phyloP scores from a whole-genome alignment of 352 stramenopile species.

The Globisporangium paroecandrum region DNA sequence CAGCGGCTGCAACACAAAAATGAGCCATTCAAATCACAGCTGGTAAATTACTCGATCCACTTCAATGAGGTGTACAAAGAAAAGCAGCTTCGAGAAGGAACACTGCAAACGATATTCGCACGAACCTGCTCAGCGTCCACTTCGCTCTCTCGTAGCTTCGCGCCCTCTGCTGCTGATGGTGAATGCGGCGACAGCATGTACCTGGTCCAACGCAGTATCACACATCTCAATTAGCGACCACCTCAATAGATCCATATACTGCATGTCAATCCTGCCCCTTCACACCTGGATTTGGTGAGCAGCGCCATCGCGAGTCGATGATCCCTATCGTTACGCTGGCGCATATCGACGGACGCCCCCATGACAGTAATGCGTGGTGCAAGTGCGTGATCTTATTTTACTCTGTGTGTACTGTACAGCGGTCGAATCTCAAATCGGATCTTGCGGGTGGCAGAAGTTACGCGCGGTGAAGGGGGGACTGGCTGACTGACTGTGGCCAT shows the following conservation, averaged over 20 bases:
- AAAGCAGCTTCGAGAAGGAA: too few species aligned
- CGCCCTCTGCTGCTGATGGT: too few species aligned
- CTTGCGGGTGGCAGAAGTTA: background rate
- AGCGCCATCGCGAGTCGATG: slow-evolving; percentile 12
- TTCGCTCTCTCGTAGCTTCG: background rate
- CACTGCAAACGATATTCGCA: background rate
- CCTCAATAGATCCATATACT: too few species aligned
- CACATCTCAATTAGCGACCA: background rate
- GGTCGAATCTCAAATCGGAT: background rate
- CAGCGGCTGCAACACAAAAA: slow-evolving; percentile 4
- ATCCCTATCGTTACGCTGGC: background rate
- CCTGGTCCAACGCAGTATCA: background rate
- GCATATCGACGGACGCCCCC: slow-evolving; percentile 7
- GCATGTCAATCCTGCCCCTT: too few species aligned
- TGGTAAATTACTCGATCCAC: background rate
- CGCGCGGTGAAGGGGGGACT: too few species aligned
- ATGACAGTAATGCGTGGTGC: background rate
- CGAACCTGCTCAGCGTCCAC: background rate
- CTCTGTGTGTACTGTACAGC: background rate
- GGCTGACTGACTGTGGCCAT: too few species aligned
- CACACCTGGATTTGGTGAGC: slow-evolving; percentile 14
- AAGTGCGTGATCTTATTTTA: background rate
- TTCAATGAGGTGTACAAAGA: slow-evolving; percentile 7
- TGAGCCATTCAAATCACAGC: background rate
- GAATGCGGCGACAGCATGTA: background rate